Evolutionary conservation across 2,329 filamentous ascomycete genomes (phyloP).

Genomic region (Trichoderma gracile): DNA sequence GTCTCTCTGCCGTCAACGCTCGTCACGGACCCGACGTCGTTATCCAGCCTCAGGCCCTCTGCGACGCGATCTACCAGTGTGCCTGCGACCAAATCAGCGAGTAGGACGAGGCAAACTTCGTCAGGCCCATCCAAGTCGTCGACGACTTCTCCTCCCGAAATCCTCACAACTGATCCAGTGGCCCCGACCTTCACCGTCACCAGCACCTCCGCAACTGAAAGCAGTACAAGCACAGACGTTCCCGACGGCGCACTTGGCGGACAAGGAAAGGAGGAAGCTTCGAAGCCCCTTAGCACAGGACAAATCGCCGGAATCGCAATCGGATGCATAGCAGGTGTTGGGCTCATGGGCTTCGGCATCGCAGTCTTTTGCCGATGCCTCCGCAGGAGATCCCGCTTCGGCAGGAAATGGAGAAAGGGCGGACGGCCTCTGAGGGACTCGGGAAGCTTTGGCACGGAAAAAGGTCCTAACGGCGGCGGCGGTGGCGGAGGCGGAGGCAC

Average conservation of each 20-base stretch:
- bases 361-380: conserved; percentile 47
- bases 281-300: conserved; percentile 37
- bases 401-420: conserved; percentile 17
- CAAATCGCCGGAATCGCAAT: conserved; percentile 61
- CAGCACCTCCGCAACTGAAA: background rate
- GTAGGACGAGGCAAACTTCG: no score
- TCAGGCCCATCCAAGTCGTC: background rate
- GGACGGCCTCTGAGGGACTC: conserved; percentile 36
- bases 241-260: conserved; percentile 4
- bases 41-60: conserved; percentile 23
- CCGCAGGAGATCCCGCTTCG: conserved; percentile 42
- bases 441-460: conserved; percentile 39
- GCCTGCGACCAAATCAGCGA: background rate
- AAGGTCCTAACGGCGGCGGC: conserved; percentile 28
- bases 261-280: background rate
- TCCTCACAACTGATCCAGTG: conserved; percentile 1
- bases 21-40: conserved; percentile 33
- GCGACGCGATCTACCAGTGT: background rate
- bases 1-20: conserved; percentile 34
- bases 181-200: conserved; percentile 10
- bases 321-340: conserved; percentile 50
- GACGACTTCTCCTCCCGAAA: background rate
- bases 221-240: conserved; percentile 17
- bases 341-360: conserved; percentile 50
- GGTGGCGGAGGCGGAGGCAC: background rate